Percentiles rank a stretch among this genome's conserved stretches.
Conservation (phyloP, 352 stramenopile species). For the Globisporangium splendens region DNA sequence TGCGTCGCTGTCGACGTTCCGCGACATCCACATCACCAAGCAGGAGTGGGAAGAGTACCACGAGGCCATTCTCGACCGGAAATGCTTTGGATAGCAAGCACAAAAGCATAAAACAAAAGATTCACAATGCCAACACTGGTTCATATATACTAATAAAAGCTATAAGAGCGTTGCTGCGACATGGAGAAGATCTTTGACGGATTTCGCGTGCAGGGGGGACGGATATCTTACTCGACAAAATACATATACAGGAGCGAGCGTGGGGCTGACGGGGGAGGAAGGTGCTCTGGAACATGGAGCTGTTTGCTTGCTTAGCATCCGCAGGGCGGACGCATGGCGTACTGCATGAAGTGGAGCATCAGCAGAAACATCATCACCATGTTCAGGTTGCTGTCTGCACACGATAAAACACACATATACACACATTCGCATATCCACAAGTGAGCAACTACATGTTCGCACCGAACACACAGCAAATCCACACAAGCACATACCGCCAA, state of each 20-base stretch:
- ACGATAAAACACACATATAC: not conserved
- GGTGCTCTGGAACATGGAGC: too few relatives aligned
- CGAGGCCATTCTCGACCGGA: constrained; percentile 77
- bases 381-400: constrained; percentile 76
- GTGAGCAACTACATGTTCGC: too few relatives aligned
- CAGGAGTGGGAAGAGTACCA: constrained; percentile 90
- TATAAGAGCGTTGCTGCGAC: too few relatives aligned
- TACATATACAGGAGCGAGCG: too few relatives aligned
- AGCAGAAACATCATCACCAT: constrained; percentile 84
- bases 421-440: constrained; percentile 5
- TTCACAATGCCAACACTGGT: too few relatives aligned
- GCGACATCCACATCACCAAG: constrained; percentile 84
- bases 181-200: too few relatives aligned
- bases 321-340: constrained; percentile 80
- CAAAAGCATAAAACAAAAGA: too few relatives aligned
- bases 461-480: constrained; percentile 9
- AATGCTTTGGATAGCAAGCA: constrained; percentile 48
- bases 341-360: constrained; percentile 85
- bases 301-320: constrained; percentile 49
- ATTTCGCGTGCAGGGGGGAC: too few relatives aligned
- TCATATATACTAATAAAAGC: too few relatives aligned
- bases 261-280: not conserved
- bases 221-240: too few relatives aligned
- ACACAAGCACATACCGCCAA: constrained; percentile 47
- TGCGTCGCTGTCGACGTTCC: constrained; percentile 84